Base-by-base conservation (phyloP, 1,139 yeast genomes). In the Suhomyces terraborum region DNA sequence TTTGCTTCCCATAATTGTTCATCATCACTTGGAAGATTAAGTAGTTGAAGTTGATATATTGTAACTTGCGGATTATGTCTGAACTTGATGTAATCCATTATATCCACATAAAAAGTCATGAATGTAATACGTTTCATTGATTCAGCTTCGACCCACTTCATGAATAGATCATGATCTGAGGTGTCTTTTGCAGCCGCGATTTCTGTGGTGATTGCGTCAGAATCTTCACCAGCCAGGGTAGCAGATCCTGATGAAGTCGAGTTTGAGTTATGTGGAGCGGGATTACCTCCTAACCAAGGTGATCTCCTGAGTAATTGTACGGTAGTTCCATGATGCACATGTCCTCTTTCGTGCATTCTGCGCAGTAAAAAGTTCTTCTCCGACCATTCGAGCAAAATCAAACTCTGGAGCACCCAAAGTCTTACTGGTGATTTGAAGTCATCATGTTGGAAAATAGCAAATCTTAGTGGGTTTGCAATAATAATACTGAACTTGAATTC, bases 61-160 rank as follows among this genome's bases (percentile, higher is more conserved):
- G 81, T 75, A 33, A 88, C 70, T 33, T 79, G 79, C 27, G 85
- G 75, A 30, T 81, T 75, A 60, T 88, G 95, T 5, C 95, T 85
- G 62, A 85, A 87, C 40, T 86, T 77, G 24, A 85, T 77, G n/a
- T 88, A 86, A 62, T 88, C 94, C 18, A 83, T 75, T 1, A 84
- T 81, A 59, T 88, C 96, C 54, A 85, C 69, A 53, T 84, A 84
- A 58, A 88, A 88, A 4, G 93, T 88, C 77, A 85, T 80, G 43
- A 84, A 76, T 1, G 95, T 88, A 4, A 86, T 77, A 40, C 96
- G 66, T 59, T 87, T 88, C 69, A 87, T 72, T 37, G 84, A 79
- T 59, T 88, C 96, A 35, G 80, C 78, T 43, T 84, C 86, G 17
- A 86, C 82, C 94, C 95, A 87, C 43, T 77, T 72, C 4, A 46